phyloP scores from a whole-genome alignment of 169 alveolate species.

The Plasmodium adleri region DNA sequence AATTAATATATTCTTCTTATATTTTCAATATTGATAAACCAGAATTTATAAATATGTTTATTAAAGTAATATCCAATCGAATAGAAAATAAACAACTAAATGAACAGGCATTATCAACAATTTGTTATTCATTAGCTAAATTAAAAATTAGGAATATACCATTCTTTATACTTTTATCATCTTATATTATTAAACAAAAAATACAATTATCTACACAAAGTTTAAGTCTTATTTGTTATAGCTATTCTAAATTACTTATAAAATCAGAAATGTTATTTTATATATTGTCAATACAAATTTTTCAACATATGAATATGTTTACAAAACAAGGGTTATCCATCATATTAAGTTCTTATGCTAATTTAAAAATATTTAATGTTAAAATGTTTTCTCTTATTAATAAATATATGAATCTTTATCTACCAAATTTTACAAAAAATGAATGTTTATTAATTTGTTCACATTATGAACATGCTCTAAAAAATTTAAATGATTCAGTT shows the following conservation, averaged over 20 bases:
- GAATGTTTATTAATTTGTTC: conserved; percentile 47
- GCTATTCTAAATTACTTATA: conserved; percentile 58
- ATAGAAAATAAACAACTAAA: conserved; percentile 32
- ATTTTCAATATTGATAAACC: conserved; percentile 20
- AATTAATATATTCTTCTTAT: conserved; percentile 47
- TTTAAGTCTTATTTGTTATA: conserved; percentile 65
- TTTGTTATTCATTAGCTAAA: conserved; percentile 60
- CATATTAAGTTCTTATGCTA: conserved; percentile 48
- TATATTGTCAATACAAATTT: conserved; percentile 52
- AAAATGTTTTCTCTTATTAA: conserved; percentile 55
- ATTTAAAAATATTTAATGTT: conserved; percentile 59
- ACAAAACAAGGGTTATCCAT: conserved; percentile 66
- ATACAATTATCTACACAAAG: conserved; percentile 72
- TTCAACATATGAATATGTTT: conserved; percentile 53
- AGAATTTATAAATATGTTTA: conserved; percentile 21
- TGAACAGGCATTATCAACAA: conserved; percentile 70
- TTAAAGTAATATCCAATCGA: conserved; percentile 18
- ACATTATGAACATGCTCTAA: conserved; percentile 42
- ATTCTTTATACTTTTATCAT: conserved; percentile 57
- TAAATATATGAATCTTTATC: conserved; percentile 47
- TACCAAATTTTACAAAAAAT: conserved; percentile 16
- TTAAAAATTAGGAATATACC: conserved; percentile 29
- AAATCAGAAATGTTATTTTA: conserved; percentile 72
- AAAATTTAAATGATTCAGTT: conserved; percentile 16
- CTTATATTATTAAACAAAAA: conserved; percentile 65